These are phyloP conservation scores for Salix caprea DNA, from an alignment of 345 rosid genomes.

Conservation along the genomic window DNA sequence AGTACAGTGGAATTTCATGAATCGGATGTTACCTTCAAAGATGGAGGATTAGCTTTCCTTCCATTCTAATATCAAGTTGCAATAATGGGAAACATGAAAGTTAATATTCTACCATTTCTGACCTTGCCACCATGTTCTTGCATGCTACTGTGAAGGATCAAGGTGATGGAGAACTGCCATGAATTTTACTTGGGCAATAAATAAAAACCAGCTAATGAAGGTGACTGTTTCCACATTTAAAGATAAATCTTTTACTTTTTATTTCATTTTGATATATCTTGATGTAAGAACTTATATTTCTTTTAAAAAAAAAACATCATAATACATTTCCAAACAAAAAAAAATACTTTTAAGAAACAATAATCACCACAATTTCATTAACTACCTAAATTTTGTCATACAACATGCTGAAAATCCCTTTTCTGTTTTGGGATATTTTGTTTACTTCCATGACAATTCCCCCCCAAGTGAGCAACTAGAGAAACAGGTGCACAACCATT, in stretches of 20 bases:
- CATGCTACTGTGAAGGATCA: neutral
- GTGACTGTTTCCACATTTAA: no score
- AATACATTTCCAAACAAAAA: no score
- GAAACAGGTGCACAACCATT: neutral
- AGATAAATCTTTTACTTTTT: no score
- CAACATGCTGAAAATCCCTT: no score
- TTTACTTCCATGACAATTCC: neutral
- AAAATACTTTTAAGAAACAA: no score
- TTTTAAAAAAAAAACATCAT: no score
- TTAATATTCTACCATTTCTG: neutral
- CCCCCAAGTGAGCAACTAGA: neutral
- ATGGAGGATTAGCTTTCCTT: neutral
- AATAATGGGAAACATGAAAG: neutral
- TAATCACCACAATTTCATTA: no score
- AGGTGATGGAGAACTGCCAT: neutral
- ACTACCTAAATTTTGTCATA: no score
- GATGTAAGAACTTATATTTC: no score
- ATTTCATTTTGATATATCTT: no score
- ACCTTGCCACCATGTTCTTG: neutral
- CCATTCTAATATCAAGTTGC: neutral
- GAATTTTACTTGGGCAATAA: neutral
- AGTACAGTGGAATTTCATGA: neutral
- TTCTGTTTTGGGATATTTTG: neutral
- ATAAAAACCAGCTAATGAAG: neutral
- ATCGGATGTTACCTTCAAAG: neutral